A percentile compares a stretch with the other conserved stretches of the same genome.
phyloP scores from a whole-genome alignment of 306 rosid species.

The Argentina anserina region DNA sequence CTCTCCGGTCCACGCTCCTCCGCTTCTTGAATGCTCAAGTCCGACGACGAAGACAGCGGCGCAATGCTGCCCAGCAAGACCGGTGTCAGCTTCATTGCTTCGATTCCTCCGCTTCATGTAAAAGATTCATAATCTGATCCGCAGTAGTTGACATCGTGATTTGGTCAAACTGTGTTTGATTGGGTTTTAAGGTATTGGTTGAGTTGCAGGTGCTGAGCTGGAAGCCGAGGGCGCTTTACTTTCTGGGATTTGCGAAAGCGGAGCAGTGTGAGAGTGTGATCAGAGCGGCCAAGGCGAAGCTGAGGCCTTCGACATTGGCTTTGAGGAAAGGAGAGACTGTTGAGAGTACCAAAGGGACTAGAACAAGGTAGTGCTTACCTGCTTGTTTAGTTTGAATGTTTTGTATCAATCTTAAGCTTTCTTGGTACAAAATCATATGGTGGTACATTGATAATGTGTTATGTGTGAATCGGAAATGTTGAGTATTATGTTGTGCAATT shows the following conservation, averaged over 20 bases:
- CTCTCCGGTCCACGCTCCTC: constrained; percentile 10
- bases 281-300: constrained; percentile 41
- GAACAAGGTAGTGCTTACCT: constrained; percentile 54
- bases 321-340: constrained; percentile 55
- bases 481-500: not conserved
- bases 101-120: constrained; percentile 42
- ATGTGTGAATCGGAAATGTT: not conserved
- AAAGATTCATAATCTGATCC: not conserved
- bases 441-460: no score
- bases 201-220: constrained; percentile 36
- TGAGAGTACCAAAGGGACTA: constrained; percentile 50
- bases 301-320: constrained; percentile 55
- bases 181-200: not conserved
- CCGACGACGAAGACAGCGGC: not conserved
- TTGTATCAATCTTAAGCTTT: not conserved
- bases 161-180: not conserved
- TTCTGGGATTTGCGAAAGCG: constrained; percentile 33
- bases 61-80: constrained; percentile 21
- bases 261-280: constrained; percentile 46
- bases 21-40: constrained; percentile 16
- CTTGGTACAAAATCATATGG: no score
- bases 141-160: no score
- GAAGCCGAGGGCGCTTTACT: constrained; percentile 38
- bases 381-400: not conserved
- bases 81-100: constrained; percentile 21